These are phyloP conservation scores for grape (Vitis vinifera) DNA, from an alignment of 164 flowering plant genomes.

Conservation along the genomic window DNA sequence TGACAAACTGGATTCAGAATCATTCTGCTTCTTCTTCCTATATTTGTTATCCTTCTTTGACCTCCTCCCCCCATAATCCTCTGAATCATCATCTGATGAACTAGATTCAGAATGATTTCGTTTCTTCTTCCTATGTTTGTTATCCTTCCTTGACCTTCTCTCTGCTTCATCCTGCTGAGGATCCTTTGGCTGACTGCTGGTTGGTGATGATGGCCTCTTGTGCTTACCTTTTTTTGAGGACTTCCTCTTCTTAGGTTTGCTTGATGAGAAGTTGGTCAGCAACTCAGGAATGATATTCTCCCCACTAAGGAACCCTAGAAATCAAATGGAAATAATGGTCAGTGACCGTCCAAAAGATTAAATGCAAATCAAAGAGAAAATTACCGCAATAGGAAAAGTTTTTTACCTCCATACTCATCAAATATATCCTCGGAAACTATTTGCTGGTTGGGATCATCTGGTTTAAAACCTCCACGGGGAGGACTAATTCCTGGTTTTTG, in stretches of 20 bases:
- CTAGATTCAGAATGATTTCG: slow-evolving; percentile 23
- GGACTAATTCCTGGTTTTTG: slow-evolving; percentile 96
- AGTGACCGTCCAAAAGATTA: background rate
- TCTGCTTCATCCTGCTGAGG: slow-evolving; percentile 26
- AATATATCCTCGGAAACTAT: slow-evolving; percentile 96
- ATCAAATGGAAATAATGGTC: background rate
- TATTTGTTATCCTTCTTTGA: background rate
- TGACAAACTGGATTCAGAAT: slow-evolving; percentile 17
- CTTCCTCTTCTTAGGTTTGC: slow-evolving; percentile 44
- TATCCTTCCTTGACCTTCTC: slow-evolving; percentile 31
- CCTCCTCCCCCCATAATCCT: background rate
- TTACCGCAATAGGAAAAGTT: background rate
- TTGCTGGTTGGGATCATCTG: slow-evolving; percentile 97
- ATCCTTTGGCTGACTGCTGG: slow-evolving; percentile 15
- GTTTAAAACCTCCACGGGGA: slow-evolving; percentile 92
- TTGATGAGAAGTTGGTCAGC: slow-evolving; percentile 53
- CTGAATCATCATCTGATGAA: slow-evolving; percentile 22
- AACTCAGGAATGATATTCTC: slow-evolving; percentile 58
- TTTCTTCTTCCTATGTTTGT: slow-evolving; percentile 27
- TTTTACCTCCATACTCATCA: slow-evolving; percentile 95
- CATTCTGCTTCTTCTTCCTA: slow-evolving; percentile 3
- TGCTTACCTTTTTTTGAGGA: slow-evolving; percentile 51
- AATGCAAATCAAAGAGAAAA: background rate
- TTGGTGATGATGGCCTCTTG: slow-evolving; percentile 34
- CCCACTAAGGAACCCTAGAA: slow-evolving; percentile 74